Conservation (phyloP, 129 eudicot genomes). For the Dittrichia graveolens region DNA sequence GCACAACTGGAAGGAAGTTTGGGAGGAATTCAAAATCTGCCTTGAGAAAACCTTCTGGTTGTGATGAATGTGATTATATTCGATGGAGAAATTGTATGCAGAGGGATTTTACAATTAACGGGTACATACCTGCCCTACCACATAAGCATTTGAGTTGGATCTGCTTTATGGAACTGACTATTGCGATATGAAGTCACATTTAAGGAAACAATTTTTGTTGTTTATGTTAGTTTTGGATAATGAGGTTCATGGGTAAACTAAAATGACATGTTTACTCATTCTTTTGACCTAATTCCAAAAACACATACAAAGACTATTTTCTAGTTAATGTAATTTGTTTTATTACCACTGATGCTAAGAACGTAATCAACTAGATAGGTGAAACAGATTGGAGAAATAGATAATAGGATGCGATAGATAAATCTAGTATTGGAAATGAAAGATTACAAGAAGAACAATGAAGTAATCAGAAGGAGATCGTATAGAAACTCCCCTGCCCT, state of each 20-base stretch:
- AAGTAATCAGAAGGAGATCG: too few species aligned
- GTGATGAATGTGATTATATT: constrained; percentile 45
- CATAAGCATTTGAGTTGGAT: constrained; percentile 18
- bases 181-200: not conserved
- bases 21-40: constrained; percentile 37
- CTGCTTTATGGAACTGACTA: not conserved
- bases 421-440: too few species aligned
- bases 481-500: too few species aligned
- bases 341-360: too few species aligned
- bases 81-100: constrained; percentile 70
- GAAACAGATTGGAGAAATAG: too few species aligned
- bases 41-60: constrained; percentile 43
- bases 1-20: constrained; percentile 46
- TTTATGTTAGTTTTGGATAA: not conserved
- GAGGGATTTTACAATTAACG: constrained; percentile 68
- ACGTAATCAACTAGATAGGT: too few species aligned
- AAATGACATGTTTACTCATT: not conserved
- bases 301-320: not conserved
- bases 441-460: too few species aligned
- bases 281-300: constrained; percentile 2
- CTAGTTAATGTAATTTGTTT: too few species aligned
- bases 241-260: not conserved
- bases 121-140: constrained; percentile 42
- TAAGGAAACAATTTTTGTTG: too few species aligned
- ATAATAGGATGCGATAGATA: too few species aligned